phyloP scores from a whole-genome alignment of 192 early-diverging fungal genomes.

The Linderina pennispora region DNA sequence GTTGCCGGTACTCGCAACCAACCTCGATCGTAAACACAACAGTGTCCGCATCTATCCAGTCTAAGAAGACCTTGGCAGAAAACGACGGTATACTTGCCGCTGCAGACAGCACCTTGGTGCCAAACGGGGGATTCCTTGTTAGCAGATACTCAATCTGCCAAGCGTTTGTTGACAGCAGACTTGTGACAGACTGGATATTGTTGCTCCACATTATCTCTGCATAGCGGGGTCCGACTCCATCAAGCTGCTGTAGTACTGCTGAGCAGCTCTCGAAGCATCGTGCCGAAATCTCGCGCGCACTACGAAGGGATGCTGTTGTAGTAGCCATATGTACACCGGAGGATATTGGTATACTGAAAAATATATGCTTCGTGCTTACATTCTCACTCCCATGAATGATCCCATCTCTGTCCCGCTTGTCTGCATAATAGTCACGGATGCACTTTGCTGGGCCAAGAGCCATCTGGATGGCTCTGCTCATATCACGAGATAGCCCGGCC shows the following conservation, averaged over 20 bases:
- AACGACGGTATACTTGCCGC: conserved; percentile 5
- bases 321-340: not conserved
- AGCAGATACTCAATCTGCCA: conserved; percentile 51
- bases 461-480: conserved; percentile 10
- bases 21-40: conserved; percentile 23
- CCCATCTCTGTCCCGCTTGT: conserved; percentile 3
- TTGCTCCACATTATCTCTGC: conserved; percentile 42
- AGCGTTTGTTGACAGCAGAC: conserved; percentile 25
- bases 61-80: conserved; percentile 1
- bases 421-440: conserved; percentile 18
- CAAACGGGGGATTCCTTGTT: conserved; percentile 54
- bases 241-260: conserved; percentile 51
- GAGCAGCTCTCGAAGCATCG: conserved; percentile 44
- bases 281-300: conserved; percentile 35
- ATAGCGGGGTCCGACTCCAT: conserved; percentile 50
- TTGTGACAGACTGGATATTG: conserved; percentile 40
- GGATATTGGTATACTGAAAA: no score
- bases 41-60: conserved; percentile 19
- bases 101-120: conserved; percentile 44
- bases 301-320: conserved; percentile 7
- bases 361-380: conserved; percentile 42
- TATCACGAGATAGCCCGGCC: conserved; percentile 18
- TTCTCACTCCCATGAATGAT: conserved; percentile 2
- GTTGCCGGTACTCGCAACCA: not conserved
- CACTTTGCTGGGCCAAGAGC: conserved; percentile 20